Conservation (phyloP, 2,329 filamentous ascomycete genomes). For the Hypoxylon sp. region DNA sequence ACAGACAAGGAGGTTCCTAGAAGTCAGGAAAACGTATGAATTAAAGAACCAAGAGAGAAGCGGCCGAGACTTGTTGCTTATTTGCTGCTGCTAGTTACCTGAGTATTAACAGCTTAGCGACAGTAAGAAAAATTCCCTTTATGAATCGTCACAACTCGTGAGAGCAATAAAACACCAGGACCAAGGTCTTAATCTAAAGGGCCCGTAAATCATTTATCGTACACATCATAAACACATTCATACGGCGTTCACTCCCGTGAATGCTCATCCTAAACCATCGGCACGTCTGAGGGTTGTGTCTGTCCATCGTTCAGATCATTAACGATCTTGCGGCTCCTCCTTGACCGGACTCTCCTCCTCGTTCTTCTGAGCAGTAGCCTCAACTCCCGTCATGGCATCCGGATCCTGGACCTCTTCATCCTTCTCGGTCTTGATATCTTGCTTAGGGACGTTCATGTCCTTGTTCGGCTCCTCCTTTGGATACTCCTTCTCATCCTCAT, state of each 20-base stretch:
- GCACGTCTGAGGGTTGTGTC: background rate
- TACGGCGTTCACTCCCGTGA: background rate
- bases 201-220: background rate
- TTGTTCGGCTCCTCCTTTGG: background rate
- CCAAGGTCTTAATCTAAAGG: background rate
- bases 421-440: background rate
- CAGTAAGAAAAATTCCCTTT: too few species aligned
- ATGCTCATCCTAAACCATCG: constrained; percentile 1
- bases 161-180: background rate
- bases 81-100: too few species aligned
- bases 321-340: constrained; percentile 45
- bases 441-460: background rate
- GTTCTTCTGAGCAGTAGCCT: background rate
- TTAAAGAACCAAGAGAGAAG: too few species aligned
- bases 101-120: too few species aligned
- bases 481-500: background rate
- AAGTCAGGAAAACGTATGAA: too few species aligned
- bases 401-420: background rate
- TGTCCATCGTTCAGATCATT: background rate
- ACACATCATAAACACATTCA: too few species aligned
- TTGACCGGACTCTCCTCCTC: constrained; percentile 57
- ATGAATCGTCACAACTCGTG: background rate
- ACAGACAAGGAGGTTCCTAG: too few species aligned
- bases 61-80: too few species aligned
- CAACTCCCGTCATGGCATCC: constrained; percentile 13